These are phyloP conservation scores for Gracilaria domingensis DNA, from an alignment of 23 red algal species.

Conservation along the genomic window DNA sequence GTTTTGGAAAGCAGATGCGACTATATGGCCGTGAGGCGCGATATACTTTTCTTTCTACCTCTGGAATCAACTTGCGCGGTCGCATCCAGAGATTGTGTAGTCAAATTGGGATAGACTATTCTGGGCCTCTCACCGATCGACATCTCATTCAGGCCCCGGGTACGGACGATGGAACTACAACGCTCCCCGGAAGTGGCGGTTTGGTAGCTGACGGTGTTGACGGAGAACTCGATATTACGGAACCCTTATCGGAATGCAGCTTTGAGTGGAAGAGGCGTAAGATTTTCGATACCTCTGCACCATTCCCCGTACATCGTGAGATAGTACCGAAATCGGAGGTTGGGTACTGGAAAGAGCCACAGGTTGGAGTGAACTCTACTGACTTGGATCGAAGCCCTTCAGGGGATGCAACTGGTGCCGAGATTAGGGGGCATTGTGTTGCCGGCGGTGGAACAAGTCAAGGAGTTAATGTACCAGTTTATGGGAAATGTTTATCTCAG, in stretches of 20 bases:
- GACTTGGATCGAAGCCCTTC: neutral
- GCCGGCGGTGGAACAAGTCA: neutral
- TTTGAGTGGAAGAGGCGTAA: constrained; percentile 16
- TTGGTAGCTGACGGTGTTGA: neutral
- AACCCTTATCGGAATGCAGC: constrained; percentile 8
- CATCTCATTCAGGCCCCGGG: neutral
- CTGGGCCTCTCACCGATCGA: constrained; percentile 16
- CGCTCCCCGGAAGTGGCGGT: neutral
- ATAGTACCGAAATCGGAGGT: neutral
- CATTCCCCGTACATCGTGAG: neutral
- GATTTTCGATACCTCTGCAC: neutral
- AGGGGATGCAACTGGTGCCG: neutral
- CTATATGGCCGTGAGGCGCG: constrained; percentile 34
- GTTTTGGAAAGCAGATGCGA: constrained; percentile 9
- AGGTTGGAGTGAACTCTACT: neutral
- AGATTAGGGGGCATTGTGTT: neutral
- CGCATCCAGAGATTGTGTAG: constrained; percentile 45
- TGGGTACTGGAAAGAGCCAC: neutral
- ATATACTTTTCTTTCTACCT: constrained; percentile 61
- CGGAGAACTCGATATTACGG: neutral
- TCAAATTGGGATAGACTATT: constrained; percentile 34
- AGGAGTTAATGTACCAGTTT: neutral
- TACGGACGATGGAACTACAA: neutral
- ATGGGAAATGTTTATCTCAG: neutral
- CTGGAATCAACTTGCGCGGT: constrained; percentile 40